A percentile compares a stretch with the other conserved stretches of the same genome.
Conservation (phyloP, 345 rosid genomes). For the Brassica incana region DNA sequence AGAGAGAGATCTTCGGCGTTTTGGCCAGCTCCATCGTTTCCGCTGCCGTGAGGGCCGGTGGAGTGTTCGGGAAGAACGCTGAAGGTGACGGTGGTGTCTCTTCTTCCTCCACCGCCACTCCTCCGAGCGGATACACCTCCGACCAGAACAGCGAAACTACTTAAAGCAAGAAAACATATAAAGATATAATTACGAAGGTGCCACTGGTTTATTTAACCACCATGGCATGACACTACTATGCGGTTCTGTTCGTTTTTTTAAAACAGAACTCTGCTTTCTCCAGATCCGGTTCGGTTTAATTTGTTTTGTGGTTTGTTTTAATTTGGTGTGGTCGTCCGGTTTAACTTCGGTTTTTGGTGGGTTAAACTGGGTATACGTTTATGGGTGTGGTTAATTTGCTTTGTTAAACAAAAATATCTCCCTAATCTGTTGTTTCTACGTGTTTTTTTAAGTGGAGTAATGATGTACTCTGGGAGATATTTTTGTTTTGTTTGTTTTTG, state of each 20-base stretch:
- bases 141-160: constrained; percentile 25
- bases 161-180: constrained; percentile 1
- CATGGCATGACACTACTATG: constrained; percentile 6
- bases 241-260: constrained; percentile 36
- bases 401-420: constrained; percentile 33
- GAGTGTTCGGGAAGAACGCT: not conserved
- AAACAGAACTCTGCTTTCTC: constrained; percentile 33
- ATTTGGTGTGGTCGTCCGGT: constrained; percentile 21
- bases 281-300: constrained; percentile 20
- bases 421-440: constrained; percentile 40
- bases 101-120: constrained; percentile 33
- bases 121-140: constrained; percentile 35
- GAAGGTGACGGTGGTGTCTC: constrained; percentile 21
- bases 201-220: constrained; percentile 14
- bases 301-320: constrained; percentile 11
- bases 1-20: constrained; percentile 36
- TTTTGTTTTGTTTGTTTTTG: not conserved
- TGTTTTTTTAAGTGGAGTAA: constrained; percentile 40
- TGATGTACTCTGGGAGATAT: constrained; percentile 29
- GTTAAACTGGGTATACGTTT: constrained; percentile 29
- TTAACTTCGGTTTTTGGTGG: constrained; percentile 25
- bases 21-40: constrained; percentile 30
- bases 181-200: constrained; percentile 12
- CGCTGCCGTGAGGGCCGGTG: constrained; percentile 26
- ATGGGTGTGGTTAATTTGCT: constrained; percentile 17